Base-by-base conservation (phyloP, 1,139 yeast species). In the Kazachstania sp. region DNA sequence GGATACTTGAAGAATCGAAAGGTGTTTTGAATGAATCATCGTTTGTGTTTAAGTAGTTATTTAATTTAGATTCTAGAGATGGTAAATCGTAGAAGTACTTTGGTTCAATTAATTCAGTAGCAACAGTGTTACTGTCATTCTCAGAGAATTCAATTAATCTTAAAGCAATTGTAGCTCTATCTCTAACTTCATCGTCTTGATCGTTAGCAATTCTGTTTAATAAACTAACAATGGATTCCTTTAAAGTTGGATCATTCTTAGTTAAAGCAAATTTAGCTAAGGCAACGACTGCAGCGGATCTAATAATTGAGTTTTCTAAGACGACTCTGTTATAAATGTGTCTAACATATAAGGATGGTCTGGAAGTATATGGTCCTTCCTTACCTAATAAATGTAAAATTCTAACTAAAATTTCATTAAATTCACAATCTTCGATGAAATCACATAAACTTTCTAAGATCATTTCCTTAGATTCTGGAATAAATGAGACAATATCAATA, bases 351-450 rank as follows among this genome's bases (percentile, higher is more conserved):
- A 86, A 75, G 3, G 96, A 85, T 48, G 98, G 97, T 56, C 84
- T 85, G 12, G 83, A 61, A 8, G 96, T 83, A 49, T 75, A 71
- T 58, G 98, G 97, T 53, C 98, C 99, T 68, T 88, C 95, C 54
- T 83, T 86, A 61, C 98, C 98, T 55, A 92, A 76, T 56, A 90
- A 71, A 68, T 88, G 95, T 66, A 92, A 76, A 53, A 92, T 83
- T 65, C 97, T 81, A 31, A 90, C 96, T 34, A 95, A 79, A 52
- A 92, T 79, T 68, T 88, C 97, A 37, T 96, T 86, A 70, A 77
- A 92, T 70, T 92, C 99, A 71, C 97, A 92, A 71, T 92, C 99
- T 70, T 94, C 99, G 58, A 92, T 94, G 63, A 88, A 88, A 67
- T 92, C 99, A 74, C 97, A 88, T 58, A 94, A 75, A 64, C 84